A percentile compares a stretch with the other conserved stretches of the same genome.
These are phyloP conservation scores for Suhomyces anneliseae DNA, from an alignment of 1,139 yeast species.

Conservation along the genomic window DNA sequence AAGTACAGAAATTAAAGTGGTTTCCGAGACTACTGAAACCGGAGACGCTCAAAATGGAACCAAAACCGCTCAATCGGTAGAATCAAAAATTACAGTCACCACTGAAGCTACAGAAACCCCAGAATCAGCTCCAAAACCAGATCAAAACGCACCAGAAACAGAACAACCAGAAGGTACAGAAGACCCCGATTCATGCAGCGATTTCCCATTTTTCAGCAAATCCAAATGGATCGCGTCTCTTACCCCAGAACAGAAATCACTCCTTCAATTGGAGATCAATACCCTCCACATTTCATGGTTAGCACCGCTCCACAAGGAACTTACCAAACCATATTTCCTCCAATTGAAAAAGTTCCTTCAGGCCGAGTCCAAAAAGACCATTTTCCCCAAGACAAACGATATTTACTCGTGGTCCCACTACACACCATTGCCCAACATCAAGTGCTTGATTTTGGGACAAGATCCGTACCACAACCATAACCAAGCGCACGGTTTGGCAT, in stretches of 20 bases:
- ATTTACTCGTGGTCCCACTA: constrained; percentile 93
- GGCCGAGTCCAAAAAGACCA: constrained; percentile 40
- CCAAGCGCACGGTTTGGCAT: constrained; percentile 97
- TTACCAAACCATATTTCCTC: constrained; percentile 86
- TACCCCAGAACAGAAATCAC: constrained; percentile 48
- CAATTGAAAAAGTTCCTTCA: constrained; percentile 61
- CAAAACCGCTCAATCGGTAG: no score
- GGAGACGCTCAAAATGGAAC: no score
- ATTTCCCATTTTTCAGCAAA: constrained; percentile 41
- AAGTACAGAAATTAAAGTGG: no score
- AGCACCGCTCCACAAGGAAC: constrained; percentile 61
- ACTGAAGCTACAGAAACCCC: not conserved
- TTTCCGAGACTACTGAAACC: no score
- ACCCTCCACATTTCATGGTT: constrained; percentile 82
- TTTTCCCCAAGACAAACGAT: constrained; percentile 76
- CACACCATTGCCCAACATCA: constrained; percentile 74
- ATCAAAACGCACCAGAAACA: not conserved
- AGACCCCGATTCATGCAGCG: constrained; percentile 10
- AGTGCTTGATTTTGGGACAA: constrained; percentile 86
- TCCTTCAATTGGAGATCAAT: constrained; percentile 67
- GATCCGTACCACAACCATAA: constrained; percentile 93
- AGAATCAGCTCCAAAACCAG: not conserved
- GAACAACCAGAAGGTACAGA: not conserved
- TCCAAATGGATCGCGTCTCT: constrained; percentile 54
- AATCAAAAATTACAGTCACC: not conserved